Base-by-base conservation (phyloP, 1,284 basidiomycete genomes). In the Singerocomus inundabilis region DNA sequence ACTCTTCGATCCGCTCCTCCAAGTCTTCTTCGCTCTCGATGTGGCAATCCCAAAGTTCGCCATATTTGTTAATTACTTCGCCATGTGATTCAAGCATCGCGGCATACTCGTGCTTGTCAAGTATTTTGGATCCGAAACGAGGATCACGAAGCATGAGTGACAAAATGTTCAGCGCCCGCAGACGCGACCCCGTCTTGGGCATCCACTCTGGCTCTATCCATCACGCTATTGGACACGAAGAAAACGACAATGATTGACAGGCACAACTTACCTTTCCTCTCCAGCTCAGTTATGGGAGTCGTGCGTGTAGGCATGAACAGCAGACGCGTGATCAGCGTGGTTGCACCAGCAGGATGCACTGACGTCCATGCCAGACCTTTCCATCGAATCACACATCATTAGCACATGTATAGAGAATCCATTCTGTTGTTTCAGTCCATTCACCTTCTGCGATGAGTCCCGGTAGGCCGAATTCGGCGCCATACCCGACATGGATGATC, bases 401-500 rank as follows among this genome's bases (percentile, higher is more conserved):
- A 50, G 48, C 18, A 8, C 12, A 7, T 29, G 32, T 24, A 38
- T 11, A 6, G 3, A 36, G 12, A 29, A 8, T 26, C 9, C 6
- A 34, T 15, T 13, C 9, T 28, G 16, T 26, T 16, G 3, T 13
- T 24, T 26, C 2, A 4, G 26, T 29, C 5, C 4, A 48, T 63
- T 7, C 45, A 81, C 84, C 84, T 75, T 88, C 84, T 4, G 79
- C 78, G 13, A 83, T 64, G 60, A 85, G 77, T 5, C 85, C 85
- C 3, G 73, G 74, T 12, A 86, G 60, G 5, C 75, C 74, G 56
- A 88, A 85, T 59, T 88, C 85, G 5, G 75, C 63, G 3, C 83
- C 85, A 61, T 82, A 84, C 1, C 82, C 84, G 1, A 71, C 57
- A 52, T 86, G 82, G 31, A 88, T 86, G 52, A 86, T 61, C 0